These are phyloP conservation scores for Aleurites moluccanus DNA, from an alignment of 441 rosid species.

Conservation along the genomic window DNA sequence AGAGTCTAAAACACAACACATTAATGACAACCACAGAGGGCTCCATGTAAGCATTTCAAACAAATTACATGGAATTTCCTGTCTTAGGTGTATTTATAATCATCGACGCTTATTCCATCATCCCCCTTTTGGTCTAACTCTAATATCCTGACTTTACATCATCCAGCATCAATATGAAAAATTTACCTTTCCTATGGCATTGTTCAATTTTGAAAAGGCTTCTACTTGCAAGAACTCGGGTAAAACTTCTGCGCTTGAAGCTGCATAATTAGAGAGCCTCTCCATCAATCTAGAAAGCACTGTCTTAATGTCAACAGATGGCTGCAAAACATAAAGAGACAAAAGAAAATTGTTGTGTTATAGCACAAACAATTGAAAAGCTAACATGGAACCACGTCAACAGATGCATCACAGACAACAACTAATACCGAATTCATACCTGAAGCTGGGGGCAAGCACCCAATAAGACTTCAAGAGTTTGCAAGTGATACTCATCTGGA, in stretches of 20 bases:
- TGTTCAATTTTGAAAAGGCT: conserved; percentile 94
- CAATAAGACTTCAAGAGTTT: conserved; percentile 88
- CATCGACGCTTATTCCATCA: too few species aligned
- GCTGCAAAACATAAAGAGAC: conserved; percentile 50
- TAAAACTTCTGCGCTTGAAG: conserved; percentile 77
- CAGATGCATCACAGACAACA: background rate
- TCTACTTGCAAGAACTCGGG: conserved; percentile 98
- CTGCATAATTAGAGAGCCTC: conserved; percentile 95
- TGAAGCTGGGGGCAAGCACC: conserved; percentile 98
- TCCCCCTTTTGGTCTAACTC: background rate
- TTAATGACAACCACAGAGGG: background rate
- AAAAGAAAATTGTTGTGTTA: conserved; percentile 5
- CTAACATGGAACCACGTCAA: background rate
- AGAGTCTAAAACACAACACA: background rate
- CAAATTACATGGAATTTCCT: background rate
- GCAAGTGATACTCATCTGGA: conserved; percentile 99
- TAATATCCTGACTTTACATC: background rate
- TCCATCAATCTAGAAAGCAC: conserved; percentile 97
- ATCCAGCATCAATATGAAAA: background rate
- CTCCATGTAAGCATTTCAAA: background rate
- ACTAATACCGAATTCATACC: conserved; percentile 41
- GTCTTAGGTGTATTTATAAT: background rate
- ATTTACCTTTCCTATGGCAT: conserved; percentile 92
- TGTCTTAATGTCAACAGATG: conserved; percentile 94
- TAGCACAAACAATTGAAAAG: background rate